These are phyloP conservation scores for Ophiocordyceps sinensis DNA, from an alignment of 2,329 filamentous ascomycete species.

Conservation along the genomic window DNA sequence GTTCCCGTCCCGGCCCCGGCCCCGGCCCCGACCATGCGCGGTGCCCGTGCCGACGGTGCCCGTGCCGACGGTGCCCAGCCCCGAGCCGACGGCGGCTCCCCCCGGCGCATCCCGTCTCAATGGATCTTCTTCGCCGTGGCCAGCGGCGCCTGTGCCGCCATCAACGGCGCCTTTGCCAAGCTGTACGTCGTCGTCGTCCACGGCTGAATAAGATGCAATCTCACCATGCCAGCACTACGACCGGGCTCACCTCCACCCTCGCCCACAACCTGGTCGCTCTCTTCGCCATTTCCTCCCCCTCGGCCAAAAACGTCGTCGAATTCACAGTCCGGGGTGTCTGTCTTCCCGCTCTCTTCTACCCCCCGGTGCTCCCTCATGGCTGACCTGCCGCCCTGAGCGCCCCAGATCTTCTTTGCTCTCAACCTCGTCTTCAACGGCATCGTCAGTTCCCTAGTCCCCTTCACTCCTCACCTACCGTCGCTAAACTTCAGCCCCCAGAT, in stretches of 20 bases:
- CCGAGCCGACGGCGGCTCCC: too few relatives aligned
- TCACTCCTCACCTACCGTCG: background rate
- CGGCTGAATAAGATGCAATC: background rate
- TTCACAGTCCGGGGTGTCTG: constrained; percentile 33
- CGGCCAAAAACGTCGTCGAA: constrained; percentile 29
- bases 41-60: too few relatives aligned
- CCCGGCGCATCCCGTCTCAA: constrained; percentile 15
- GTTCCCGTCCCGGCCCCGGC: background rate
- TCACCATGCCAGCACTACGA: constrained; percentile 32
- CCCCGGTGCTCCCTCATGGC: background rate
- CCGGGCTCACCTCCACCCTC: constrained; percentile 35
- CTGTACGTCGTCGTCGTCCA: constrained; percentile 33
- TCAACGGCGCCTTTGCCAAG: constrained; percentile 76
- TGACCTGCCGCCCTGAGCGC: background rate
- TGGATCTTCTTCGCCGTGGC: constrained; percentile 59
- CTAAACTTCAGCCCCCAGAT: constrained; percentile 29
- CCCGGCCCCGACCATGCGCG: background rate
- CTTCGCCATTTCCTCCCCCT: constrained; percentile 25
- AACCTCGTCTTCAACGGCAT: constrained; percentile 64
- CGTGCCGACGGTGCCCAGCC: too few relatives aligned
- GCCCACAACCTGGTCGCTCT: constrained; percentile 27
- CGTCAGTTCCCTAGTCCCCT: constrained; percentile 23
- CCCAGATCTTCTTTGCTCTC: constrained; percentile 56
- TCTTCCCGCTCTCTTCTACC: constrained; percentile 1
- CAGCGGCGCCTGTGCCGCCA: constrained; percentile 64